Evolutionary conservation across 2,329 filamentous ascomycete genomes (phyloP).

Genomic region (Sclerotiophoma versabilis): DNA sequence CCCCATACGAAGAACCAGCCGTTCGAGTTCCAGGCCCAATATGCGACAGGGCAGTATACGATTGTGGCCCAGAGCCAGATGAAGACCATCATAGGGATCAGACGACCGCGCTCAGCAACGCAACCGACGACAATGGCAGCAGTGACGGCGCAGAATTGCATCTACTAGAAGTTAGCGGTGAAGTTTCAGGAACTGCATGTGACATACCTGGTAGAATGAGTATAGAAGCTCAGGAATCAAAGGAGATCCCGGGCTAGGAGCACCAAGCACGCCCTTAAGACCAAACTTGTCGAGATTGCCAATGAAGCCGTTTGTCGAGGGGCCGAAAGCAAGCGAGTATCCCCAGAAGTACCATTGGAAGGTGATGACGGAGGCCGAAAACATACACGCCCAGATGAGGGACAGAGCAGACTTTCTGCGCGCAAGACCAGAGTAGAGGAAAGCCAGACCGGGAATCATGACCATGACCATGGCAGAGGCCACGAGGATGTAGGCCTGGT

Average conservation of each 20-base stretch:
- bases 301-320: slow-evolving; percentile 86
- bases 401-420: slow-evolving; percentile 96
- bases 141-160: slow-evolving; percentile 97
- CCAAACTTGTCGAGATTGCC: slow-evolving; percentile 90
- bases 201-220: slow-evolving; percentile 86
- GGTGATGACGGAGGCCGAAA: slow-evolving; percentile 84
- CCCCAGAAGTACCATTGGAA: slow-evolving; percentile 99
- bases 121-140: slow-evolving; percentile 90
- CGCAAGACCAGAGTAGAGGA: slow-evolving; percentile 97
- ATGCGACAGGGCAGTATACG: slow-evolving; percentile 95
- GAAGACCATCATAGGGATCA: slow-evolving; percentile 94
- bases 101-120: slow-evolving; percentile 90
- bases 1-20: slow-evolving; percentile 93
- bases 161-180: slow-evolving; percentile 58
- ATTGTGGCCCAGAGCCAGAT: slow-evolving; percentile 95
- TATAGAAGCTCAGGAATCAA: slow-evolving; percentile 90
- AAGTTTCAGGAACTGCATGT: background rate
- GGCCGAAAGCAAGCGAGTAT: slow-evolving; percentile 91
- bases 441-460: slow-evolving; percentile 96
- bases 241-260: slow-evolving; percentile 86
- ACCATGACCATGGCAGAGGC: slow-evolving; percentile 90
- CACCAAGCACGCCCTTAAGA: slow-evolving; percentile 80
- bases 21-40: slow-evolving; percentile 95
- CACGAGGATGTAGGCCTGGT: slow-evolving; percentile 92
- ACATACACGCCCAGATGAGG: slow-evolving; percentile 98